Evolutionary conservation across 352 stramenopile species (phyloP), one percentile per base, ranked within the genome.

Genomic region (Phytophthora meadii): DNA sequence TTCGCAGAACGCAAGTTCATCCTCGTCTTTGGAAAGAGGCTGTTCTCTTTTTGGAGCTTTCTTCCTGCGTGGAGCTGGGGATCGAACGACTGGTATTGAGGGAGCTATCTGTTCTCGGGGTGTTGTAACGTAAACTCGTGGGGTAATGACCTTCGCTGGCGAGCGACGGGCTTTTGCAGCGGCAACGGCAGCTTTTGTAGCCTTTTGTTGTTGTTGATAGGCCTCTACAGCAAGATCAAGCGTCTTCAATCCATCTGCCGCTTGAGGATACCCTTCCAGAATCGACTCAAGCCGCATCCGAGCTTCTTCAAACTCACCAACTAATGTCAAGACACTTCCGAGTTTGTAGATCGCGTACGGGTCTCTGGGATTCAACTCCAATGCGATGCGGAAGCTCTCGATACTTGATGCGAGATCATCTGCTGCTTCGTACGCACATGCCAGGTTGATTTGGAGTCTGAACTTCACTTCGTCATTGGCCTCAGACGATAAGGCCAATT

Each of bases 401-500:
- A 79, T 57, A 60, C 77, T 87, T 0, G 61, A 70, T 10, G 34
- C 14, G 1, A 84, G 63, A 24, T 82, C 72, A 12, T 79, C 50
- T 9, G 74, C 74, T 30, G 74, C 67, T 56, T 91, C 76, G 54
- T 80, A 82, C 5, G 81, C 80, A 28, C 81, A 91, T 9, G 76
- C 85, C n/a, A 92, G 54, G 36, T 93, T 92, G 27, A 93, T 73
- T 7, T 79, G 76, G 47, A 93, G 54, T 3, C 81, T 75, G 37
- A 91, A 90, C 56, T 79, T 61, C 22, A 91, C 80, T 45, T 90
- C 74, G 4, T 79, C 64, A 42, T 79, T 84, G 1, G 82, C 66
- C 15, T 79, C 70, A 55, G 88, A 84, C 14, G 78, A 72, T 9
- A 94, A 64, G 3, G 83, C 77, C 8, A 92, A 55, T 14, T 79